phyloP scores from a whole-genome alignment of 2,329 filamentous ascomycete species.

The Beauveria sp. region DNA sequence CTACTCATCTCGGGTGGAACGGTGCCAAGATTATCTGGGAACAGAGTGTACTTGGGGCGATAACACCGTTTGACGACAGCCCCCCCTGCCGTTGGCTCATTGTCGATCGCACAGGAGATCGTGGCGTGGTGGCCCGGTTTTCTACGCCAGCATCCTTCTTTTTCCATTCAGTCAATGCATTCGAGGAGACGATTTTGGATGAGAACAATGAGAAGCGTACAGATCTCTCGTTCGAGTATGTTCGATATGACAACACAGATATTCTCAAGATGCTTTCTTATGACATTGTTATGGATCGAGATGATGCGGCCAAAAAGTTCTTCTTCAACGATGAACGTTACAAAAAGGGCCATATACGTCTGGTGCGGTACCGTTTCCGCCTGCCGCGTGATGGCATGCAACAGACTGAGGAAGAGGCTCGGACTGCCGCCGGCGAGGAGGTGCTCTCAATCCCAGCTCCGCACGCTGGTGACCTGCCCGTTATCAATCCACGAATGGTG shows the following conservation, averaged over 20 bases:
- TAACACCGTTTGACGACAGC: conserved; percentile 53
- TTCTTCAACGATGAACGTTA: conserved; percentile 33
- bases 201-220: conserved; percentile 23
- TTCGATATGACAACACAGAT: conserved; percentile 56
- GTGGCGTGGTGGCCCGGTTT: conserved; percentile 62
- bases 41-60: conserved; percentile 60
- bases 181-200: conserved; percentile 46
- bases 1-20: conserved; percentile 47
- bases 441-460: conserved; percentile 42
- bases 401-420: conserved; percentile 11
- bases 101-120: conserved; percentile 54
- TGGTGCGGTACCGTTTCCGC: conserved; percentile 38
- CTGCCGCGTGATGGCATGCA: conserved; percentile 19
- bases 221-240: conserved; percentile 58
- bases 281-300: conserved; percentile 52
- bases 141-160: conserved; percentile 63
- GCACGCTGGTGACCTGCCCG: conserved; percentile 55
- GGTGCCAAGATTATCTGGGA: conserved; percentile 58
- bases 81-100: conserved; percentile 63
- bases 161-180: conserved; percentile 75
- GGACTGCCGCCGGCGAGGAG: conserved; percentile 22
- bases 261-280: conserved; percentile 63
- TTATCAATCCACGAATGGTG: conserved; percentile 51
- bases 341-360: conserved; percentile 27
- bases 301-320: conserved; percentile 36